Evolutionary conservation across 148 eudicot genomes (phyloP).

Genomic region (Rhododendron williamsianum): DNA sequence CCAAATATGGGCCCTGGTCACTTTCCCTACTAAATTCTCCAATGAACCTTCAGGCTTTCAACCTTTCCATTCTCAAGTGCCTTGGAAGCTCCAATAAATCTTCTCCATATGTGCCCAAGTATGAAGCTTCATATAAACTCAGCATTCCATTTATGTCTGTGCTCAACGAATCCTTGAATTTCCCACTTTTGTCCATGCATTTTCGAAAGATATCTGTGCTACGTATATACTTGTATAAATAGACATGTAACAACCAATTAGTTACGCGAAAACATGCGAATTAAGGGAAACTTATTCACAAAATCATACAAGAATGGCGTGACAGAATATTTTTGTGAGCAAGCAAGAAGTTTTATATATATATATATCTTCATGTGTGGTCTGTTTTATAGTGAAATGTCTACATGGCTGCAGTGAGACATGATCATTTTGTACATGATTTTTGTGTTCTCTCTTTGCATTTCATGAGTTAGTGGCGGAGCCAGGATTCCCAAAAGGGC

Average conservation of each 20-base stretch:
- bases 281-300: no score
- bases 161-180: constrained; percentile 5
- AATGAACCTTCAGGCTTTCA: constrained; percentile 27
- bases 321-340: no score
- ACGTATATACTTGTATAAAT: neutral
- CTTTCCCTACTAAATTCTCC: constrained; percentile 15
- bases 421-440: no score
- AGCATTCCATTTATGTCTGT: constrained; percentile 11
- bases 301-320: no score
- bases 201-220: constrained; percentile 10
- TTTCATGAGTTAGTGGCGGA: no score
- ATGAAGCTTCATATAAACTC: constrained; percentile 16
- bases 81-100: constrained; percentile 25
- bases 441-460: no score
- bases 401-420: no score
- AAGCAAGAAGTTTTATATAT: no score
- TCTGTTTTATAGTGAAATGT: no score
- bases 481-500: no score
- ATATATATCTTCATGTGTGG: no score
- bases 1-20: constrained; percentile 11
- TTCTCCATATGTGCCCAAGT: neutral
- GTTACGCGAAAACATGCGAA: neutral
- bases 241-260: neutral
- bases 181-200: constrained; percentile 15
- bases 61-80: constrained; percentile 28